Evolutionary conservation across 2,329 filamentous ascomycete species (phyloP), one percentile per base, ranked within the genome.

Genomic region (Metarhizium humberi): DNA sequence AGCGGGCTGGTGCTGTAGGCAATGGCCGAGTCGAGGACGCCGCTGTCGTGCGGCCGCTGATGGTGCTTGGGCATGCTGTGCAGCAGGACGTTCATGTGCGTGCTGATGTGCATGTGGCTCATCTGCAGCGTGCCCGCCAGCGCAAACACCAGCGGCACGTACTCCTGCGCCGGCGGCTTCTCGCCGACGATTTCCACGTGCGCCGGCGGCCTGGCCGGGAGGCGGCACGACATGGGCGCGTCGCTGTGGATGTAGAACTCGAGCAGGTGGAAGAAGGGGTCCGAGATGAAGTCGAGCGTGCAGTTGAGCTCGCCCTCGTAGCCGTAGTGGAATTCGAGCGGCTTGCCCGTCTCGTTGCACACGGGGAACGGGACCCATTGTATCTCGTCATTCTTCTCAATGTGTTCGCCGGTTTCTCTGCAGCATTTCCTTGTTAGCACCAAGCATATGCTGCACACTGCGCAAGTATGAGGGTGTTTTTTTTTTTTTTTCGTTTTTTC

Each of bases 221-320:
- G 82, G 53, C 94, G 92, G 72, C 94, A 99, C 54, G 90, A 85
- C 51, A 97, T 79, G 10, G 94, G 94, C 18, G 91, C 92, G 73
- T 99, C 94, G 75, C 88, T 91, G 78, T 97, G 94, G 70, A 97
- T 86, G 79, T 97, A 97, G 79, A 96, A 97, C 75, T 97, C 89
- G 75, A 92, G 86, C 52, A 92, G 81, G 73, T 94, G 89, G 78
- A 90, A 94, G 78, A 92, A 87, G 45, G 87, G 81, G 68, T 92
- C 89, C 64, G 81, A 79, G 64, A 92, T 78, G 72, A 88, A 80
- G 66, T 86, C 77, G 64, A 94, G 85, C 55, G 89, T 94, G 77
- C 89, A 94, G 75, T 92, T 92, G 62, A 90, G 73, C 68, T 95
- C 91, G 73, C 73, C 75, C 68, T 92, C 89, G 62, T 88, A 73